Evolutionary conservation across 768 basidiomycete genomes (phyloP), one percentile per base, ranked within the genome.

Genomic region (Termitomyces eurrhizus): DNA sequence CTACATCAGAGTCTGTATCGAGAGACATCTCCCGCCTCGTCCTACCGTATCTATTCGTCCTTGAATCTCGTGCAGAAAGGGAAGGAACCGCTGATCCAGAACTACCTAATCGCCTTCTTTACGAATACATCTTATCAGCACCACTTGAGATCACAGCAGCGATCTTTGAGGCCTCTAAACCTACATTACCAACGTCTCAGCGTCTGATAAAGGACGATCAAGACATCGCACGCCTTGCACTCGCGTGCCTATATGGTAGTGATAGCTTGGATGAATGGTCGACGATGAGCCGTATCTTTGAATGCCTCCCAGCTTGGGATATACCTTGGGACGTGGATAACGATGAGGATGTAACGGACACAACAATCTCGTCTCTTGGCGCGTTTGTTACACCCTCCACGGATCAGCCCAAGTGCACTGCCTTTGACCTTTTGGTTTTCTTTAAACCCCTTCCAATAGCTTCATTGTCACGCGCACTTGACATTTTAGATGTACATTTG

Each of bases 271-370:
- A 85, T 60, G 81, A 87, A 64, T 96, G 92, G 93, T 68, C 85
- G 0, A 86, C 78, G 4, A 98, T 97, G 95, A 92, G 89, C 64
- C 77, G 79, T 36, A 92, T 99, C 54, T 98, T 99, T 71, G 96
- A 99, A 70, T 99, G 95, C 69, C 80, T 98, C 36, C 96, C 96
- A 0, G 96, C 89, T 3, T 97, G 95, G 93, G 87, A 86, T 59
- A 77, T 86, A 46, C 63, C 77, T 4, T 70, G 71, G 45, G 80
- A 79, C n/a, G 82, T 80, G 44, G 83, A 87, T 51, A 80, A 81
- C 45, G 82, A 90, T 60, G 83, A 80, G 52, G 93, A 93, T 61
- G 85, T 85, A 54, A 87, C 86, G n/a, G 87, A 94, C 56, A 89
- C 89, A 7, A 95, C 93, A 0, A 78, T 96, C 37, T 71, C 82